Conservation (phyloP, 1,284 basidiomycete genomes). For the Ustilago shanxiensis region DNA sequence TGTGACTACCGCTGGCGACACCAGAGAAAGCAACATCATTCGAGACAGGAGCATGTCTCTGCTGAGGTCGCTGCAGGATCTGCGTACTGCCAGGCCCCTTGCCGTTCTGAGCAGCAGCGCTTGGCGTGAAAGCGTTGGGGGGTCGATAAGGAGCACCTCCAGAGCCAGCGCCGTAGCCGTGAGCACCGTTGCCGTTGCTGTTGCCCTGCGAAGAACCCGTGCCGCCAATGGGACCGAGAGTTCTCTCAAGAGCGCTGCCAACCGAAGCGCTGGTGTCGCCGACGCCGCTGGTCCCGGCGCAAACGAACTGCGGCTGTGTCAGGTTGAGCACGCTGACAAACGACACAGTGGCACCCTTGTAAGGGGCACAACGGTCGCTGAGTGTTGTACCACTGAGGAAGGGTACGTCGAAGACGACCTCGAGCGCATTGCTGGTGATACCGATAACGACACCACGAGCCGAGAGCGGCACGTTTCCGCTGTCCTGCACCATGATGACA, state of each 20-base stretch:
- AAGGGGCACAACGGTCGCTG: constrained; percentile 73
- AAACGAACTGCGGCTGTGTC: constrained; percentile 63
- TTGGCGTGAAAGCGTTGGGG: constrained; percentile 47
- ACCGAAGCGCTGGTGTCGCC: constrained; percentile 47
- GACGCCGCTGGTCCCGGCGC: constrained; percentile 31
- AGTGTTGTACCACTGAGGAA: constrained; percentile 94
- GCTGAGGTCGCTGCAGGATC: constrained; percentile 46
- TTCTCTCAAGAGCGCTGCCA: constrained; percentile 52
- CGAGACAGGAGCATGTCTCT: constrained; percentile 41
- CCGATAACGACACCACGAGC: constrained; percentile 95
- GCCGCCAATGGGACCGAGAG: constrained; percentile 50
- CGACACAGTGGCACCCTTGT: constrained; percentile 56
- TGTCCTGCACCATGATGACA: constrained; percentile 93
- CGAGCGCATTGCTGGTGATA: constrained; percentile 82
- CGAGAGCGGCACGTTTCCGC: constrained; percentile 88
- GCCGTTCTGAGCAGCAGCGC: constrained; percentile 30
- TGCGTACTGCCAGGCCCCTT: constrained; percentile 28
- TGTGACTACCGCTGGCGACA: constrained; percentile 49
- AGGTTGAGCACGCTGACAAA: constrained; percentile 65
- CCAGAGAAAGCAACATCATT: constrained; percentile 52
- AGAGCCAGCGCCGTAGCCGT: constrained; percentile 34
- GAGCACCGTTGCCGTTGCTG: constrained; percentile 32
- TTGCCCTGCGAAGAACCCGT: constrained; percentile 33
- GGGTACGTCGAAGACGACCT: constrained; percentile 95
- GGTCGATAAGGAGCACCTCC: constrained; percentile 37